Percentiles rank a stretch among this genome's conserved stretches.
Evolutionary conservation across 805 yeast genomes (phyloP).

Genomic region (Komagataella ulmi): DNA sequence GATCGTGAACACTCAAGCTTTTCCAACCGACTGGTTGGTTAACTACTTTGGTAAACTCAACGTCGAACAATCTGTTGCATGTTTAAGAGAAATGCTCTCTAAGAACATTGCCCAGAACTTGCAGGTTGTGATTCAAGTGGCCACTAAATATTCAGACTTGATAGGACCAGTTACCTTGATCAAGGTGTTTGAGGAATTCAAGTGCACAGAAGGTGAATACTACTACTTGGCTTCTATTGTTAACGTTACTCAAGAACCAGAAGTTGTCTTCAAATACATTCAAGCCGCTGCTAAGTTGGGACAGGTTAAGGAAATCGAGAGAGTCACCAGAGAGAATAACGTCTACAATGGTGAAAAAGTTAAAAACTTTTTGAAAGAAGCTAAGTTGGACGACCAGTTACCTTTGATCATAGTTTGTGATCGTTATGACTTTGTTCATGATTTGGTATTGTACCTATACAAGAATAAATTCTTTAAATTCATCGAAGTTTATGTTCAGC

Average conservation of each 20-base stretch:
- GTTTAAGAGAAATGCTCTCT: slow-evolving; percentile 76
- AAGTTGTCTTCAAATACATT: slow-evolving; percentile 91
- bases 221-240: slow-evolving; percentile 90
- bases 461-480: slow-evolving; percentile 93
- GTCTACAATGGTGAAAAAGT: slow-evolving; percentile 96
- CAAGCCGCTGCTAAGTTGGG: slow-evolving; percentile 87
- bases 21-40: slow-evolving; percentile 92
- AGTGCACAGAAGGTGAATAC: slow-evolving; percentile 86
- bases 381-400: slow-evolving; percentile 84
- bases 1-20: slow-evolving; percentile 69
- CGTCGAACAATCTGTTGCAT: slow-evolving; percentile 83
- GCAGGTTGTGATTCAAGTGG: slow-evolving; percentile 91
- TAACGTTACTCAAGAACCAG: slow-evolving; percentile 85
- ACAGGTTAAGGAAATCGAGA: slow-evolving; percentile 88
- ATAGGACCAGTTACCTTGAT: slow-evolving; percentile 79
- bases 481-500: slow-evolving; percentile 96
- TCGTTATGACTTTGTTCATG: slow-evolving; percentile 83
- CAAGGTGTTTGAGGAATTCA: slow-evolving; percentile 86
- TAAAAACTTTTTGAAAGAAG: slow-evolving; percentile 92
- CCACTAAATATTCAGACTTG: slow-evolving; percentile 89
- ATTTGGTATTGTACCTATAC: slow-evolving; percentile 83
- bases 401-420: slow-evolving; percentile 96
- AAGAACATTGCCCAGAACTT: slow-evolving; percentile 72
- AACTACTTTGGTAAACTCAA: slow-evolving; percentile 85
- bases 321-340: slow-evolving; percentile 87